Base-by-base conservation (phyloP, 768 basidiomycete genomes). In the Lactarius hengduanensis region DNA sequence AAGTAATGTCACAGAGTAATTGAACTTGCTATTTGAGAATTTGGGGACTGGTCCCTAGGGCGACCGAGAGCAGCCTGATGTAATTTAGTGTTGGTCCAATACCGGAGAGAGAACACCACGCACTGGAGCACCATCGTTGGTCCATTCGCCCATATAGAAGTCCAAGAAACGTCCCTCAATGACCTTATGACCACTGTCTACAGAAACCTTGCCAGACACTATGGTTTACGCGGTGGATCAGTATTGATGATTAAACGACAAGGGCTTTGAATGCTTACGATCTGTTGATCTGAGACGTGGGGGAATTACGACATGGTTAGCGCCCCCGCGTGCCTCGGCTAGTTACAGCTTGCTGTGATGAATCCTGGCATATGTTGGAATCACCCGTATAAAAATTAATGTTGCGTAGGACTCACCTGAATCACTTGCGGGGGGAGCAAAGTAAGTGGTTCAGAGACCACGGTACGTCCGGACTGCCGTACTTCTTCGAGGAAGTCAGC, bases 91-190 rank as follows among this genome's bases (percentile, higher is more conserved):
- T 43, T 34, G 55, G 43, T 28, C 56, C 36, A 1, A 36, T 16
- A 9, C 47, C 26, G 2, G 16, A 43, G 57, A 53, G 10, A 18
- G 9, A 38, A 55, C 66, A 70, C 15, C 43, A 80, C 81, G 70
- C 73, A 57, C 65, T 77, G 75, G 62, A 43, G 74, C 73, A 69
- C 80, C 77, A 61, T 76, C 72, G 40, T 77, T 77, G 22, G 80
- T 72, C 82, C 82, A 83, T 66, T 76, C 73, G 6, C 81, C 81
- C 30, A 67, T 59, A 65, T 75, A 80, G 53, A 82, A 75, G 66
- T 81, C 80, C 67, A 81, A 77, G 64, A 71, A 78, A 41, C 74
- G 73, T 30, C 80, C 81, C 57, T 73, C 73, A 36, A 74, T 74
- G 11, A 78, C 74, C 0, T 74, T 69, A 28, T 73, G 70, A 40